Evolutionary conservation across 1,139 yeast species (phyloP).

Genomic region (Kluyveromyces marxianus): DNA sequence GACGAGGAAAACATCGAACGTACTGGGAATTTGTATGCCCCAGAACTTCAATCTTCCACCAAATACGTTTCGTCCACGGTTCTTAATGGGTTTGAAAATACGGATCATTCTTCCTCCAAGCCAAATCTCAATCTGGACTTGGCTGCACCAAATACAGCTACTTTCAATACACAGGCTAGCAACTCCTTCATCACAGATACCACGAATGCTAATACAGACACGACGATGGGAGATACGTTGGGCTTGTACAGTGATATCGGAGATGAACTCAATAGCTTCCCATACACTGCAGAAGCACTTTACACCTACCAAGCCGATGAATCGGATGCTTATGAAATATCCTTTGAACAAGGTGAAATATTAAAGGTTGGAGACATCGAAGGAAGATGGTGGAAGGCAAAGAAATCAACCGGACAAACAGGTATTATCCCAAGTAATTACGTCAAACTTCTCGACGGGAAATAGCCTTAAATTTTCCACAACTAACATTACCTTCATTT

Average conservation of each 20-base stretch:
- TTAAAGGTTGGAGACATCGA: conserved; percentile 87
- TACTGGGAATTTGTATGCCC: conserved; percentile 1
- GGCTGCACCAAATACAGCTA: conserved; percentile 14
- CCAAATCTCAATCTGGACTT: neutral
- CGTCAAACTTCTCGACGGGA: conserved; percentile 53
- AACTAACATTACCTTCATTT: neutral
- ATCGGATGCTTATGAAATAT: conserved; percentile 86
- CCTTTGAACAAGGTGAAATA: conserved; percentile 83
- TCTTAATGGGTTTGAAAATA: conserved; percentile 34
- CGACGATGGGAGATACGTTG: conserved; percentile 31
- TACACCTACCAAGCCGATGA: conserved; percentile 89
- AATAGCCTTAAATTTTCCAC: neutral
- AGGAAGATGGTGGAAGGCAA: conserved; percentile 99
- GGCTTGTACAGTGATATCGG: conserved; percentile 30
- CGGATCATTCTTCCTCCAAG: conserved; percentile 20
- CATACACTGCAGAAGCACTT: conserved; percentile 79
- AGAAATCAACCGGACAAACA: conserved; percentile 79
- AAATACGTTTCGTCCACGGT: conserved; percentile 34
- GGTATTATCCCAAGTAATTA: conserved; percentile 97
- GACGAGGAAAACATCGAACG: neutral
- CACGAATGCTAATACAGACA: conserved; percentile 31
- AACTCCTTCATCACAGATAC: conserved; percentile 26
- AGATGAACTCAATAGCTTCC: conserved; percentile 47
- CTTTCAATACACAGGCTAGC: conserved; percentile 10
- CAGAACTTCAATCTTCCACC: conserved; percentile 13